These are phyloP conservation scores for Excoecaria agallocha DNA, from an alignment of 345 rosid genomes.

Conservation along the genomic window DNA sequence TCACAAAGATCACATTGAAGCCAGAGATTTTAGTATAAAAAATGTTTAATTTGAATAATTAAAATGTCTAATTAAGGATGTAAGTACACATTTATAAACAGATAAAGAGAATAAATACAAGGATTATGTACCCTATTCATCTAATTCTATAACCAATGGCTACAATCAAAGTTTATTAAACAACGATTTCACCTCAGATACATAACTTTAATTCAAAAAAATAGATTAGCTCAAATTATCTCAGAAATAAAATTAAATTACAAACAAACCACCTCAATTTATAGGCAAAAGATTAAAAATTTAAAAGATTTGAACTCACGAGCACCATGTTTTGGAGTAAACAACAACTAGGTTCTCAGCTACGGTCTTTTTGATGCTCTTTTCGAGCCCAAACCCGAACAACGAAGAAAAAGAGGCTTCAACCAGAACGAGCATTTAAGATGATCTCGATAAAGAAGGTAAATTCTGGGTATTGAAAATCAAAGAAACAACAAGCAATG, in stretches of 20 bases:
- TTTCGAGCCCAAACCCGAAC: slow-evolving; percentile 79
- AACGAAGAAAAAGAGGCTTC: slow-evolving; percentile 23
- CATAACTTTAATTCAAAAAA: slow-evolving; percentile 57
- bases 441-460: no score
- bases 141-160: slow-evolving; percentile 84
- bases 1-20: slow-evolving; percentile 1
- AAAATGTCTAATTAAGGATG: background rate
- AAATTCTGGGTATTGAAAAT: no score
- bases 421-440: no score
- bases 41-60: no score
- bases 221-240: no score
- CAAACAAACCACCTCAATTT: no score
- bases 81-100: background rate
- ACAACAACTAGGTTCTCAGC: slow-evolving; percentile 75
- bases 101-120: background rate
- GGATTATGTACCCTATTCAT: slow-evolving; percentile 64
- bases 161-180: slow-evolving; percentile 70
- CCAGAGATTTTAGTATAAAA: background rate
- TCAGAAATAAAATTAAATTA: no score
- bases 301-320: slow-evolving; percentile 52
- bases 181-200: slow-evolving; percentile 85
- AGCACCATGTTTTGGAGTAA: slow-evolving; percentile 95
- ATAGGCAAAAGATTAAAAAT: background rate
- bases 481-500: no score
- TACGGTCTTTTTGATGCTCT: slow-evolving; percentile 61